phyloP scores from a whole-genome alignment of 177 flowering plant species.

The Telopea speciosissima region DNA sequence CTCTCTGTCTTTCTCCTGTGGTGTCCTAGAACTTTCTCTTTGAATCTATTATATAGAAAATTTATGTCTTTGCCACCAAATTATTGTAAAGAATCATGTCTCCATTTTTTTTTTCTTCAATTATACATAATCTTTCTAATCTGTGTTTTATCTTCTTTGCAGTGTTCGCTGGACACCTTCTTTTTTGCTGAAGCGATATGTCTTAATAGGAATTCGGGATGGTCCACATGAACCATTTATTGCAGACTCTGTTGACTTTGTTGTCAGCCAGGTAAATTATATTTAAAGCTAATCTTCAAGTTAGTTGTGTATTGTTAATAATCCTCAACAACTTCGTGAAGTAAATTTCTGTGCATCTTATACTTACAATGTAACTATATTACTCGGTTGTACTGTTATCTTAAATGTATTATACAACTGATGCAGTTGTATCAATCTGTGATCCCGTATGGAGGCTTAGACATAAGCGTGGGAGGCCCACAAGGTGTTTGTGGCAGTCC shows the following conservation, averaged over 20 bases:
- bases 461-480: too few relatives aligned
- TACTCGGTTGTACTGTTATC: neutral
- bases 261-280: constrained; percentile 82
- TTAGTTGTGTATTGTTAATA: neutral
- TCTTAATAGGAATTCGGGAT: constrained; percentile 83
- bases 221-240: constrained; percentile 99
- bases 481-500: too few relatives aligned
- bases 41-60: neutral
- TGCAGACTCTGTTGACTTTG: constrained; percentile 98
- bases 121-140: neutral
- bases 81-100: neutral
- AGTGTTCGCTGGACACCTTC: constrained; percentile 96
- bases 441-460: too few relatives aligned
- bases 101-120: neutral
- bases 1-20: neutral
- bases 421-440: too few relatives aligned
- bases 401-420: too few relatives aligned
- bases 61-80: neutral
- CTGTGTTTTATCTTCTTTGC: constrained; percentile 25
- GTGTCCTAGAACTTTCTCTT: neutral
- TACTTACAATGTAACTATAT: neutral
- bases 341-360: neutral
- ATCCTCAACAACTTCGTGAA: neutral
- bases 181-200: constrained; percentile 84
- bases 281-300: neutral